A percentile compares a stretch with the other conserved stretches of the same genome.
Evolutionary conservation across 2,329 filamentous ascomycete species (phyloP).

Genomic region (Furcasterigmium sp.): DNA sequence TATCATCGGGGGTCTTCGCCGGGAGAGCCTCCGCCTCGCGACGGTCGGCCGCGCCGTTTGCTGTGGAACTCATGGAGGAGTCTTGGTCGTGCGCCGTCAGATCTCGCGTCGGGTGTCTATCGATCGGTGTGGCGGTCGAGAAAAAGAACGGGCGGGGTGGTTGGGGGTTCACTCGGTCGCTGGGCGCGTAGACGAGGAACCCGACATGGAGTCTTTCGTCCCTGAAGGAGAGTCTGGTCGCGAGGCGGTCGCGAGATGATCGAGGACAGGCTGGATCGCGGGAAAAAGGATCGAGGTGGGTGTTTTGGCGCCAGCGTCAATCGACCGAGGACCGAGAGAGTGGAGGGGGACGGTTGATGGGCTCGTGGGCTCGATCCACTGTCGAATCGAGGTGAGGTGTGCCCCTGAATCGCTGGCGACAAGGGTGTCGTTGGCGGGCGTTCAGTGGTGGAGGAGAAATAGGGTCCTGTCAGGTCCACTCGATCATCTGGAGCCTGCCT

Average conservation of each 20-base stretch:
- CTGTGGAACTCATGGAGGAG: constrained; percentile 23
- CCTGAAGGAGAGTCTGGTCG: no score
- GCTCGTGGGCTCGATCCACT: neutral
- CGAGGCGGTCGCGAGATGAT: neutral
- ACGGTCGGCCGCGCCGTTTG: constrained; percentile 21
- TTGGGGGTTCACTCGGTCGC: neutral
- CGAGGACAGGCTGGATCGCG: neutral
- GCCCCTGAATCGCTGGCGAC: neutral
- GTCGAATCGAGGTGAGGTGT: no score
- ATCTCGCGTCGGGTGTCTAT: neutral
- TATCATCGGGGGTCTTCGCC: constrained; percentile 4
- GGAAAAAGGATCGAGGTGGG: neutral
- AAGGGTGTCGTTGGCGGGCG: constrained; percentile 2
- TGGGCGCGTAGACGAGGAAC: neutral
- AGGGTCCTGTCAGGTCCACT: no score
- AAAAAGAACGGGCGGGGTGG: neutral
- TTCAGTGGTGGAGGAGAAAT: constrained; percentile 1
- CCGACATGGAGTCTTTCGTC: constrained; percentile 1
- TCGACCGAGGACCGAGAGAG: neutral
- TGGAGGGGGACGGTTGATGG: neutral
- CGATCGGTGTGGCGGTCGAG: neutral
- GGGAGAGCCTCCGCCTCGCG: constrained; percentile 25
- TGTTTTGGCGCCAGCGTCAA: neutral
- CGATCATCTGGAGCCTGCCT: no score
- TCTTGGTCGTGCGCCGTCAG: neutral